Evolutionary conservation across 2,329 filamentous ascomycete genomes (phyloP).

Genomic region (Penicillium decumbens): DNA sequence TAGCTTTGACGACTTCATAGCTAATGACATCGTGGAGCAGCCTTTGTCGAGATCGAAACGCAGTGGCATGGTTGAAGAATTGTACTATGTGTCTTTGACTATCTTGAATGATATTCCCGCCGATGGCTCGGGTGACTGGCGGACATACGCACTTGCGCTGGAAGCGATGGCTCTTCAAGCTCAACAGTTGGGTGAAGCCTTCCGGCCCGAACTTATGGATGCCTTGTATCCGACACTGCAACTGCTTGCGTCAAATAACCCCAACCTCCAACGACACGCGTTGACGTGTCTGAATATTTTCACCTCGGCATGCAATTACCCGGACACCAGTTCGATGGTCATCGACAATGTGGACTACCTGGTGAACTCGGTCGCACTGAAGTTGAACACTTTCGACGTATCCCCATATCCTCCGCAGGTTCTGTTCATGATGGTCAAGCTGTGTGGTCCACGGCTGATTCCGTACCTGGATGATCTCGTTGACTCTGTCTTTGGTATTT

Average conservation of each 20-base stretch:
- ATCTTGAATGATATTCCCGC: constrained; percentile 37
- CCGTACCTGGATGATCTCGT: constrained; percentile 90
- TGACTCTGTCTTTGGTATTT: constrained; percentile 80
- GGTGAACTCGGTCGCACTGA: constrained; percentile 83
- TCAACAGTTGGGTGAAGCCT: constrained; percentile 59
- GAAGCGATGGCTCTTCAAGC: constrained; percentile 77
- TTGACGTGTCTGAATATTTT: constrained; percentile 77
- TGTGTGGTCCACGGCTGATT: constrained; percentile 75
- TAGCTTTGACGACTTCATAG: constrained; percentile 64
- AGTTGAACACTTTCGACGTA: constrained; percentile 86
- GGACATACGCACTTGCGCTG: constrained; percentile 70
- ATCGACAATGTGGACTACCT: constrained; percentile 94
- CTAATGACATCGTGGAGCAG: constrained; percentile 42
- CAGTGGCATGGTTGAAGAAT: constrained; percentile 40
- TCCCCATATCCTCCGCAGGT: constrained; percentile 88
- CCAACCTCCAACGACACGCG: constrained; percentile 70
- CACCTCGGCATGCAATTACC: constrained; percentile 70
- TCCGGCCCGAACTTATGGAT: constrained; percentile 82
- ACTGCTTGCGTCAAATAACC: constrained; percentile 69
- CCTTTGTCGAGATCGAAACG: constrained; percentile 24
- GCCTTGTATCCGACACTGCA: constrained; percentile 87
- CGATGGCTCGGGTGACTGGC: constrained; percentile 57
- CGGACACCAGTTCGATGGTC: constrained; percentile 69
- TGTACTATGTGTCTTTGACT: constrained; percentile 43
- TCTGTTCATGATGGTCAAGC: constrained; percentile 84